Evolutionary conservation across 805 yeast genomes (phyloP).

Genomic region (Clavispora fructus): DNA sequence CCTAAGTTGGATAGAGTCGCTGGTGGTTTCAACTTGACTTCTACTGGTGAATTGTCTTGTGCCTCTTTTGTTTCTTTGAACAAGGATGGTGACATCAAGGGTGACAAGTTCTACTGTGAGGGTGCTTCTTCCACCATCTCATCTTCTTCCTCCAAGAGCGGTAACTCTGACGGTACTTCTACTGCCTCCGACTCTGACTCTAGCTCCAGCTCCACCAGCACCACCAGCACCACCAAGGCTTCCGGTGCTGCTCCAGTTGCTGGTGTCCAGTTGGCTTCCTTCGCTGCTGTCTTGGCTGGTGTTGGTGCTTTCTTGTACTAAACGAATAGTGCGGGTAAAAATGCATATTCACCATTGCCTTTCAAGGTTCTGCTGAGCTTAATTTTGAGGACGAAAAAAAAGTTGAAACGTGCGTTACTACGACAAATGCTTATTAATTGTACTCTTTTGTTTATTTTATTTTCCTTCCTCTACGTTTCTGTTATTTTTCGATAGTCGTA

Average conservation of each 20-base stretch:
- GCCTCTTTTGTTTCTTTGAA: constrained; percentile 64
- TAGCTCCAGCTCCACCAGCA: constrained; percentile 15
- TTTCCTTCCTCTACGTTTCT: not conserved
- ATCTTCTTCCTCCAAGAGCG: constrained; percentile 38
- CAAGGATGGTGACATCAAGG: constrained; percentile 79
- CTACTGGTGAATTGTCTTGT: constrained; percentile 80
- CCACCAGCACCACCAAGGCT: constrained; percentile 17
- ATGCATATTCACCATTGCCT: not conserved
- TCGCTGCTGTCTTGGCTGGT: constrained; percentile 31
- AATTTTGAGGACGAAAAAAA: not conserved
- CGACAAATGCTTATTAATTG: constrained; percentile 1
- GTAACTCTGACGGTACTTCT: constrained; percentile 18
- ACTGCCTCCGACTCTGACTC: constrained; percentile 25
- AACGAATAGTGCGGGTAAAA: constrained; percentile 1
- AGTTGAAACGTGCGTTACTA: not conserved
- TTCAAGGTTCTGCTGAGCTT: not conserved
- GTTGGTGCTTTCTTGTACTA: constrained; percentile 34
- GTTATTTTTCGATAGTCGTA: not conserved
- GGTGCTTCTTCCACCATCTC: constrained; percentile 39
- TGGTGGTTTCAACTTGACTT: constrained; percentile 87
- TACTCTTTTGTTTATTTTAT: not conserved
- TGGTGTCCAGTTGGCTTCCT: constrained; percentile 21
- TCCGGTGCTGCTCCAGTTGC: constrained; percentile 23
- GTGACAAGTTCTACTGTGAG: constrained; percentile 75
- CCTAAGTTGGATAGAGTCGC: constrained; percentile 68